Conservation (phyloP, 2,329 filamentous ascomycete species). For the Fusarium tricinctum region DNA sequence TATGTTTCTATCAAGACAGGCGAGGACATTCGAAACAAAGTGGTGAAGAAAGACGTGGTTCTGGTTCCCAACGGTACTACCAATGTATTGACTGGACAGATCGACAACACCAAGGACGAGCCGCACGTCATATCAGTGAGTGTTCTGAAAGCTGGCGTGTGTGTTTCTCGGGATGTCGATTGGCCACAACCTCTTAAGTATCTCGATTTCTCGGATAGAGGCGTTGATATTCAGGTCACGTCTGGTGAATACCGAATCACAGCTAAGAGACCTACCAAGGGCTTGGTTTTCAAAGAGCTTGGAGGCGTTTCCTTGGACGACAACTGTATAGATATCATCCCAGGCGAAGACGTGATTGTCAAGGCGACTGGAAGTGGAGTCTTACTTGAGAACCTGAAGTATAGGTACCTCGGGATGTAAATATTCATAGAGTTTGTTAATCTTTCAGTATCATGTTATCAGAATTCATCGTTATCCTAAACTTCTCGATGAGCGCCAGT, state of each 20-base stretch:
- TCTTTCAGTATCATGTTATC: too few species aligned
- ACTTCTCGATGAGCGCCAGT: too few species aligned
- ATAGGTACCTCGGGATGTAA: too few species aligned
- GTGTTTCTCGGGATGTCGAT: neutral
- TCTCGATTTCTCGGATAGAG: neutral
- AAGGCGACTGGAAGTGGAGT: too few species aligned
- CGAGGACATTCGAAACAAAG: neutral
- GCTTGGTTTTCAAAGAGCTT: neutral
- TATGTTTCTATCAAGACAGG: slow-evolving; percentile 8
- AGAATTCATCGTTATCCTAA: too few species aligned
- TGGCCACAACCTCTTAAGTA: neutral
- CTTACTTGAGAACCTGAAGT: too few species aligned
- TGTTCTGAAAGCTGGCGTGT: neutral
- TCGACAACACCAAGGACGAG: neutral
- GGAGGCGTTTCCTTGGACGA: neutral
- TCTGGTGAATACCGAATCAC: neutral
- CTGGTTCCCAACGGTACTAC: neutral
- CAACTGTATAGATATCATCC: neutral
- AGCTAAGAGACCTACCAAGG: neutral
- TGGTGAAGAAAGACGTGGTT: neutral
- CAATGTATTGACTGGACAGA: neutral
- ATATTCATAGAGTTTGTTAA: too few species aligned
- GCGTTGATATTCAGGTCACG: neutral
- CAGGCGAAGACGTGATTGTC: neutral
- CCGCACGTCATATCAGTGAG: neutral